phyloP scores from a whole-genome alignment of 257 asterid species.

The Solanum verrucosum region DNA sequence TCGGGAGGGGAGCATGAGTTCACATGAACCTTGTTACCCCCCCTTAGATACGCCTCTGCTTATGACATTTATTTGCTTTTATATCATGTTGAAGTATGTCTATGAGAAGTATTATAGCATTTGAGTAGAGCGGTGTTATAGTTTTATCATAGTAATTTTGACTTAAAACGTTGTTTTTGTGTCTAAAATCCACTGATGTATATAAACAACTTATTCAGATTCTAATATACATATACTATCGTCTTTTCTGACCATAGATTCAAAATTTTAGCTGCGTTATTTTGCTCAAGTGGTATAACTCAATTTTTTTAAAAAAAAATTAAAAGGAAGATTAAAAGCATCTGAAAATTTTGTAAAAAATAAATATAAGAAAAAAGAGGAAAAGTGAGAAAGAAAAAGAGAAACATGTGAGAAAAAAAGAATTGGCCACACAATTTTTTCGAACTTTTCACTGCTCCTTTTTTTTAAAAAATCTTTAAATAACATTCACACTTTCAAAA shows the following conservation, averaged over 20 bases:
- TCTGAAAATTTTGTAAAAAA: background rate
- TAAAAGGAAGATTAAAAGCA: background rate
- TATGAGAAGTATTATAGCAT: background rate
- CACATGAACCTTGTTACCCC: too few species aligned
- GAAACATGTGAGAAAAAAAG: background rate
- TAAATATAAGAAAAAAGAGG: background rate
- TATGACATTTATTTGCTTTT: background rate
- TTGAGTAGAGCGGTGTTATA: too few species aligned
- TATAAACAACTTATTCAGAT: background rate
- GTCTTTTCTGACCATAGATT: background rate
- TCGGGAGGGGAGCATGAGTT: too few species aligned
- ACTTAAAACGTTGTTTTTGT: background rate
- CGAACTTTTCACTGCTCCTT: background rate
- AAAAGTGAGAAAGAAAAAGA: background rate
- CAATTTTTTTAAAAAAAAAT: background rate
- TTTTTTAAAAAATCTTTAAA: background rate
- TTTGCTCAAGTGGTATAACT: background rate
- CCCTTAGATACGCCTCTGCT: too few species aligned
- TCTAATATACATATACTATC: background rate
- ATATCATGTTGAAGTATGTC: background rate
- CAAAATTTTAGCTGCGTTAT: background rate
- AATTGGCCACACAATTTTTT: background rate
- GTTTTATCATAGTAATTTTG: background rate
- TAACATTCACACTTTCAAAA: background rate
- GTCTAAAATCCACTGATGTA: background rate